Conservation (phyloP, 805 yeast species). For the Priceomyces castillae region DNA sequence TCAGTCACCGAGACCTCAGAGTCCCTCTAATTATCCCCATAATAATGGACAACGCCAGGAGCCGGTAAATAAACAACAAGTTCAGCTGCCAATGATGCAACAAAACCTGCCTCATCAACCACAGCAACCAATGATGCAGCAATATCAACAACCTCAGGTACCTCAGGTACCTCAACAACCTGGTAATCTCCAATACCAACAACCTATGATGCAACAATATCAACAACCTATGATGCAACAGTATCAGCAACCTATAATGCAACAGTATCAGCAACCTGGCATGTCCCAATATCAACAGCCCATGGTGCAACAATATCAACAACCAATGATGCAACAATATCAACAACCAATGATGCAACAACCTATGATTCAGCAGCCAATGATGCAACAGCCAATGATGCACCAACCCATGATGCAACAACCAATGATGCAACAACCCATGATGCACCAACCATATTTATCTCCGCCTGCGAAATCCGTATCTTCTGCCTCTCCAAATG, state of each 20-base stretch:
- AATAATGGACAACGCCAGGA: constrained; percentile 2
- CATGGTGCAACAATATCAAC: constrained; percentile 3
- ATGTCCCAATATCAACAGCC: constrained; percentile 5
- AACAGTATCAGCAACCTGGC: neutral
- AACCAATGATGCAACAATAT: constrained; percentile 2
- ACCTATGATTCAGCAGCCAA: neutral
- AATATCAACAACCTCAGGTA: neutral
- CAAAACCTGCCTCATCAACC: neutral
- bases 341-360: constrained; percentile 3
- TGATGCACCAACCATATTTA: constrained; percentile 1
- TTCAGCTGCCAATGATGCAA: neutral
- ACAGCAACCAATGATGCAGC: neutral
- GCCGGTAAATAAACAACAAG: neutral
- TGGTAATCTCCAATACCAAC: neutral
- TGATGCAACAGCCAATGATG: constrained; percentile 1
- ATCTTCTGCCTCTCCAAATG: constrained; percentile 3
- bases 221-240: constrained; percentile 3
- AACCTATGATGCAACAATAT: neutral
- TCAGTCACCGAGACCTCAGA: constrained; percentile 1
- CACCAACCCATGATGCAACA: constrained; percentile 4
- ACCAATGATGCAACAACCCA: constrained; percentile 2
- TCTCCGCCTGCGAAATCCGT: neutral
- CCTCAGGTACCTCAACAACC: constrained; percentile 1
- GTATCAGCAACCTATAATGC: constrained; percentile 2
- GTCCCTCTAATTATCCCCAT: neutral